Evolutionary conservation across 1,139 yeast genomes (phyloP).

Genomic region (Candida gigantensis): DNA sequence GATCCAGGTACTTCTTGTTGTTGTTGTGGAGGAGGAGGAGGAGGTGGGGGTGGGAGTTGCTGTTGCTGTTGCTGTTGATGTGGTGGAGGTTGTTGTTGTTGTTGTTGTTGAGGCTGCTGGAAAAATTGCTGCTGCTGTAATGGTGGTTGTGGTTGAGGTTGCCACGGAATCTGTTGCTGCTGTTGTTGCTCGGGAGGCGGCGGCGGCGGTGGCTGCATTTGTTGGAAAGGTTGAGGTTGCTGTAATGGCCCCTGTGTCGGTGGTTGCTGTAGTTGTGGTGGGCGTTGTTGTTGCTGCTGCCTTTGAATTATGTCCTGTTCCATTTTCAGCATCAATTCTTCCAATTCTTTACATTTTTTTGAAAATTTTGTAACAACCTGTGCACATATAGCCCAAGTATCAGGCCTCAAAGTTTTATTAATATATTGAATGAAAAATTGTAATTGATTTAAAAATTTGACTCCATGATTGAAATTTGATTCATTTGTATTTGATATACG

Average conservation of each 20-base stretch:
- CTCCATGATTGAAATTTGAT: conserved; percentile 2
- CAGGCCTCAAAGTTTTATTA: conserved; percentile 8
- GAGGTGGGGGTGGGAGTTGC: conserved; percentile 1
- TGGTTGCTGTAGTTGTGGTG: conserved; percentile 1
- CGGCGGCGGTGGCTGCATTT: conserved; percentile 1
- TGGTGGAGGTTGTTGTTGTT: conserved; percentile 1
- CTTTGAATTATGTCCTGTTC: neutral
- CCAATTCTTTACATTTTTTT: conserved; percentile 2
- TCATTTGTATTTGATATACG: conserved; percentile 4
- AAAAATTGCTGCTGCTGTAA: neutral
- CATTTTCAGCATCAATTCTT: conserved; percentile 6
- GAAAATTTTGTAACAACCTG: conserved; percentile 9
- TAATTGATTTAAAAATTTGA: conserved; percentile 7
- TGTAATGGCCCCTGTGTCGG: neutral
- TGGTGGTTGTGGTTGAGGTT: neutral
- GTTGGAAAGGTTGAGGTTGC: neutral
- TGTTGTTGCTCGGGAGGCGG: neutral
- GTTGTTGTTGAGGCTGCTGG: neutral
- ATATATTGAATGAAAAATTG: conserved; percentile 8
- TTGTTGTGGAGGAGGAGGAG: neutral
- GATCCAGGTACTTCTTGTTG: neutral
- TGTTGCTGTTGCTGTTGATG: neutral
- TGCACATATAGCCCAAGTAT: conserved; percentile 11
- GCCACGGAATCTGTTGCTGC: neutral
- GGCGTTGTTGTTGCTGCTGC: neutral